Conservation (phyloP, 1,284 basidiomycete genomes). For the Boletellus deceptivus region DNA sequence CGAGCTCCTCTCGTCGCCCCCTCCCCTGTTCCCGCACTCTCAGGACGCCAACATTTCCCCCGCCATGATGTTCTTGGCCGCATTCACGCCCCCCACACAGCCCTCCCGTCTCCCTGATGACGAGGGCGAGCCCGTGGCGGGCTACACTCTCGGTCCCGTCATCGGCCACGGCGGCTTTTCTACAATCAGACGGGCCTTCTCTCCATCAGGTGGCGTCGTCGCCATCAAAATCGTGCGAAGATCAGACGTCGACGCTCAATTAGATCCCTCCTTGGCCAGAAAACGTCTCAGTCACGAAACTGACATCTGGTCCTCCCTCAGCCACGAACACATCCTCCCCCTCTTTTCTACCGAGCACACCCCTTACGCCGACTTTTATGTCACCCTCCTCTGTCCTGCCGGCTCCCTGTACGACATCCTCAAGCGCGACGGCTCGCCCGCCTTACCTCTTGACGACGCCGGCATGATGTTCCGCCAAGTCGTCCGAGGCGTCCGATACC, state of each 20-base stretch:
- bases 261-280: constrained; percentile 44
- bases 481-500: constrained; percentile 79
- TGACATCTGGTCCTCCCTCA: constrained; percentile 74
- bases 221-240: constrained; percentile 82
- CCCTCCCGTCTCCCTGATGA: constrained; percentile 43
- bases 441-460: constrained; percentile 70
- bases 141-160: constrained; percentile 75
- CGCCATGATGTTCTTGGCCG: constrained; percentile 75
- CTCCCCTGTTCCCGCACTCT: constrained; percentile 7
- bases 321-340: constrained; percentile 78
- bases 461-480: constrained; percentile 91
- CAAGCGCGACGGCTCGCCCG: constrained; percentile 64
- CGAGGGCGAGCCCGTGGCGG: constrained; percentile 60
- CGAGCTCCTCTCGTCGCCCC: constrained; percentile 1
- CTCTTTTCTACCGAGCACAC: constrained; percentile 72
- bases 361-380: constrained; percentile 73
- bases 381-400: constrained; percentile 81
- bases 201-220: constrained; percentile 64
- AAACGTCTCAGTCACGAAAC: constrained; percentile 76
- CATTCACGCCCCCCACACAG: constrained; percentile 49
- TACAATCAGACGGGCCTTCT: constrained; percentile 74
- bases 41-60: constrained; percentile 50
- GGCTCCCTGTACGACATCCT: constrained; percentile 87
- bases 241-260: constrained; percentile 50
- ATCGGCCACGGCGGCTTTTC: constrained; percentile 87